Percentiles rank a stretch among this genome's conserved stretches.
Evolutionary conservation across 768 basidiomycete species (phyloP).

Genomic region (Agrocybe pediades): DNA sequence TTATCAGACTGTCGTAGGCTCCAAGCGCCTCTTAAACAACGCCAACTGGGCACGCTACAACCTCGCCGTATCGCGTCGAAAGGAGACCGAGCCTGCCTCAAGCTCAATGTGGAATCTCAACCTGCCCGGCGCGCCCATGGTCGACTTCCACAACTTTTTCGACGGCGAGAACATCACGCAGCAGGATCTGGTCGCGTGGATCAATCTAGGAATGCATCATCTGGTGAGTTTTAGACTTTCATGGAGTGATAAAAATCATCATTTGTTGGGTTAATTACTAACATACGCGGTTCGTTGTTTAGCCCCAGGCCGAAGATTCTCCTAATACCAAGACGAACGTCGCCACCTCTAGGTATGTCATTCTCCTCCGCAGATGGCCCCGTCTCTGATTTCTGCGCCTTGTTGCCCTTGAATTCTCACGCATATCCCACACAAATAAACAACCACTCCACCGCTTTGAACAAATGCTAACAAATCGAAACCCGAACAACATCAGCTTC

Average conservation of each 20-base stretch:
- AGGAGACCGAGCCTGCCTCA: constrained; percentile 62
- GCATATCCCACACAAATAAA: no score
- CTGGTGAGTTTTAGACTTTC: constrained; percentile 47
- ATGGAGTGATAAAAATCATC: background rate
- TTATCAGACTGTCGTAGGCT: constrained; percentile 54
- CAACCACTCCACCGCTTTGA: no score
- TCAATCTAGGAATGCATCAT: constrained; percentile 71
- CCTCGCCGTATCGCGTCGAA: constrained; percentile 55
- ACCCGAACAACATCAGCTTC: no score
- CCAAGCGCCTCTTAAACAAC: constrained; percentile 60
- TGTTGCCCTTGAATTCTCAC: no score
- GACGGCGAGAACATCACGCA: constrained; percentile 65
- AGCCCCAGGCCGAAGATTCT: constrained; percentile 67
- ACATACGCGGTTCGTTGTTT: no score
- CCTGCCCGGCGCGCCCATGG: constrained; percentile 54
- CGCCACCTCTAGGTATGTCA: constrained; percentile 51
- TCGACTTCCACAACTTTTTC: constrained; percentile 65
- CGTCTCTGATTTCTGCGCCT: background rate
- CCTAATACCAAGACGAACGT: constrained; percentile 61
- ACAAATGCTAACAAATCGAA: no score
- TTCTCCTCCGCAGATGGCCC: background rate
- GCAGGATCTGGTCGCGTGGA: constrained; percentile 66
- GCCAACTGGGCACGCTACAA: constrained; percentile 71
- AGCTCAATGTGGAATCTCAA: constrained; percentile 67
- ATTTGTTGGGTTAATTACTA: background rate